Evolutionary conservation across 345 rosid species (phyloP).

Genomic region (Eucalyptus brandiana): DNA sequence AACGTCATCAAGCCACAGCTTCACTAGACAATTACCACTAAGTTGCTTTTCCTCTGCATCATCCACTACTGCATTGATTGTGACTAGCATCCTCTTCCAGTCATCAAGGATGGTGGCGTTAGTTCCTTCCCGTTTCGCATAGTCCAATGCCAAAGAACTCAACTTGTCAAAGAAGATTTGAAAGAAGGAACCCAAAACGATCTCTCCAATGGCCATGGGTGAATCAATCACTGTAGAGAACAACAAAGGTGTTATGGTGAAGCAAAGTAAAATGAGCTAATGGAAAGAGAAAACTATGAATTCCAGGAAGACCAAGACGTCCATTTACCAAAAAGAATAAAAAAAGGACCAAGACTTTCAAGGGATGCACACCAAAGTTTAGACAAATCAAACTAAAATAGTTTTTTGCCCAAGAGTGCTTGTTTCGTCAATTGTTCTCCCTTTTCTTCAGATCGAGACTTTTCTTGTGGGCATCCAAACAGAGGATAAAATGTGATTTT

Average conservation of each 20-base stretch:
- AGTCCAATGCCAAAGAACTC: not conserved
- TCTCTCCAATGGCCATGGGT: not conserved
- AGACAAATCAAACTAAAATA: not conserved
- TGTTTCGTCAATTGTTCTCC: too few species aligned
- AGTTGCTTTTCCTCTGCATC: not conserved
- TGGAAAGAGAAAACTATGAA: not conserved
- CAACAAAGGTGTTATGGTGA: accelerated
- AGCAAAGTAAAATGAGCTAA: not conserved
- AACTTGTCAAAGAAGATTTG: not conserved
- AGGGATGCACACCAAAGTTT: not conserved
- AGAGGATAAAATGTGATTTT: not conserved
- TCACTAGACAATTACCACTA: accelerated
- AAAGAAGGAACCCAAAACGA: not conserved
- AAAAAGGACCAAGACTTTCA: not conserved
- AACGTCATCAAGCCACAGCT: not conserved
- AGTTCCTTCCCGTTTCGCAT: not conserved
- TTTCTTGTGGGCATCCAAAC: not conserved
- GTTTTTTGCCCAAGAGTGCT: not conserved
- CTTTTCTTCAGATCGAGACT: not conserved
- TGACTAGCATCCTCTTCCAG: not conserved
- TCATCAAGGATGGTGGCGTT: accelerated
- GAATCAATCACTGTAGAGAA: not conserved
- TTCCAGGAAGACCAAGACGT: accelerated
- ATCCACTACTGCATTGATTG: not conserved
- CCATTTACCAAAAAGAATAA: too few species aligned